A percentile compares a stretch with the other conserved stretches of the same genome.
Conservation (phyloP, 306 rosid species). For the Vicia sativa region DNA sequence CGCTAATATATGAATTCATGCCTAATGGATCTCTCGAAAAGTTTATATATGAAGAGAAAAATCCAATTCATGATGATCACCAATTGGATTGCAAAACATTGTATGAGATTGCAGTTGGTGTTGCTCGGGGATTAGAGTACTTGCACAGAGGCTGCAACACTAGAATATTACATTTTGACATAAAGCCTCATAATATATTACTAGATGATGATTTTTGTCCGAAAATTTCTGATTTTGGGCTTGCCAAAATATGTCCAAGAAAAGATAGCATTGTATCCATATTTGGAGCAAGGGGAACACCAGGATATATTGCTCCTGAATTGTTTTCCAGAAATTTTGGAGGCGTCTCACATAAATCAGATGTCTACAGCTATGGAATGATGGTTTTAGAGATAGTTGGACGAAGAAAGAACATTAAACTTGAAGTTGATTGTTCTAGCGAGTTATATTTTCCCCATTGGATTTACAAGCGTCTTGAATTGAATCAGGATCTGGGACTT, state of each 20-base stretch:
- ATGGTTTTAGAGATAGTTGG: slow-evolving; percentile 47
- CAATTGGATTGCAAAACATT: slow-evolving; percentile 35
- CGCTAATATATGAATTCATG: slow-evolving; percentile 48
- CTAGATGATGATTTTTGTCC: slow-evolving; percentile 41
- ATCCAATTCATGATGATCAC: too few species aligned
- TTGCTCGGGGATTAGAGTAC: slow-evolving; percentile 44
- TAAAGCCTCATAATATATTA: slow-evolving; percentile 32
- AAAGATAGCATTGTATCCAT: slow-evolving; percentile 41
- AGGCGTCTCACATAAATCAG: slow-evolving; percentile 43
- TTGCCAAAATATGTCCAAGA: slow-evolving; percentile 43
- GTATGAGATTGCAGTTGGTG: slow-evolving; percentile 34
- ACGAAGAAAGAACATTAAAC: slow-evolving; percentile 27
- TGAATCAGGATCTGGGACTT: slow-evolving; percentile 35
- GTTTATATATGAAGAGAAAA: slow-evolving; percentile 27
- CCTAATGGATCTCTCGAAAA: slow-evolving; percentile 48
- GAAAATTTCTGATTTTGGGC: slow-evolving; percentile 53
- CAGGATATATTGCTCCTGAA: slow-evolving; percentile 35
- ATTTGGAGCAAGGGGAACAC: slow-evolving; percentile 36
- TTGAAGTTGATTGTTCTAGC: slow-evolving; percentile 22
- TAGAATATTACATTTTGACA: slow-evolving; percentile 42
- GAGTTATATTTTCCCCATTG: slow-evolving; percentile 49
- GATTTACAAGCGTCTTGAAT: slow-evolving; percentile 42
- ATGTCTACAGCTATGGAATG: slow-evolving; percentile 53
- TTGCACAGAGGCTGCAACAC: slow-evolving; percentile 45
- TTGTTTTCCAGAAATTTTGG: slow-evolving; percentile 44